A percentile compares a stretch with the other conserved stretches of the same genome.
These are phyloP conservation scores for Panaeolus papilionaceus DNA, from an alignment of 768 basidiomycete species.

Conservation along the genomic window DNA sequence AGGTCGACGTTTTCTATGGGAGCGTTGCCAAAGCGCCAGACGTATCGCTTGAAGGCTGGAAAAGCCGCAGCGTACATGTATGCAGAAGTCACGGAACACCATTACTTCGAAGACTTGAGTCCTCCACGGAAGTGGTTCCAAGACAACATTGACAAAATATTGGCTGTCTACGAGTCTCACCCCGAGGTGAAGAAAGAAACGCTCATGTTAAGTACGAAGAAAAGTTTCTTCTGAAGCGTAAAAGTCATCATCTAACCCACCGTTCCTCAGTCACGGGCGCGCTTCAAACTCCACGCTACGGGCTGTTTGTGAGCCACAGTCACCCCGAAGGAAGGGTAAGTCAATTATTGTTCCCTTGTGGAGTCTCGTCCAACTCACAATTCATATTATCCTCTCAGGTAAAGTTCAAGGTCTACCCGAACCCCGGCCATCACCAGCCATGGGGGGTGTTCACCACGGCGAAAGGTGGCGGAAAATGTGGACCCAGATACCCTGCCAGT, in stretches of 20 bases:
- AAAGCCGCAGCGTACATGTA: slow-evolving; percentile 27
- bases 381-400: slow-evolving; percentile 17
- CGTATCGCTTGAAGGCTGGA: slow-evolving; percentile 21
- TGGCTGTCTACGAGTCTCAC: slow-evolving; percentile 24
- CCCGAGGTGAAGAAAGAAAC: slow-evolving; percentile 29
- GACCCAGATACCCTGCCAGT: slow-evolving; percentile 28
- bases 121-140: slow-evolving; percentile 30
- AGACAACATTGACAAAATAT: slow-evolving; percentile 26
- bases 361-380: too few species aligned
- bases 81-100: slow-evolving; percentile 27
- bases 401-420: slow-evolving; percentile 29
- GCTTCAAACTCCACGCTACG: slow-evolving; percentile 28
- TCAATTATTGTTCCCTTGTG: neutral
- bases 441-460: slow-evolving; percentile 31
- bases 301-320: slow-evolving; percentile 29
- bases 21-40: slow-evolving; percentile 25
- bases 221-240: too few species aligned
- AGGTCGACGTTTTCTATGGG: too few species aligned
- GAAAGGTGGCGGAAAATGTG: slow-evolving; percentile 13
- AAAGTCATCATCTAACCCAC: too few species aligned
- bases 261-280: slow-evolving; percentile 26
- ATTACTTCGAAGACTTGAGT: slow-evolving; percentile 28
- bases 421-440: slow-evolving; percentile 25
- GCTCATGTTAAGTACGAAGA: slow-evolving; percentile 25
- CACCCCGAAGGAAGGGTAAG: slow-evolving; percentile 31